Base-by-base conservation (phyloP, 129 eudicot species). In the Chrysanthemum seticuspe region DNA sequence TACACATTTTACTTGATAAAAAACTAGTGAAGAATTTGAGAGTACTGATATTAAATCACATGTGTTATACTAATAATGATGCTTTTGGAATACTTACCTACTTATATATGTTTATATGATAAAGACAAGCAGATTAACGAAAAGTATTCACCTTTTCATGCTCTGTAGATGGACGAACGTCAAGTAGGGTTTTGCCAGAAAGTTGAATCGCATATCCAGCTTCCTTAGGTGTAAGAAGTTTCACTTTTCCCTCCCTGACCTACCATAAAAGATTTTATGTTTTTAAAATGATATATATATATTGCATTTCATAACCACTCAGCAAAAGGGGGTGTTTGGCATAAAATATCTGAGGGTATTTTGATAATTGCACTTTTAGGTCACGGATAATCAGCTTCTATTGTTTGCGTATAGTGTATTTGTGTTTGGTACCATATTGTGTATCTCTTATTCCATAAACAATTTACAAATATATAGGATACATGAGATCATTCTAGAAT, bases 121-220 rank as follows among this genome's bases (percentile, higher is more conserved):
- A 14, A 53, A 4, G 68, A 47, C 13, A 65, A 65, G n/a, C 53
- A 61, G 64, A 11, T 50, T 19, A 56, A 65, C 15, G 61, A 70
- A 73, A 1, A 12, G 8, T 13, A 76, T 14, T 74, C 73, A 95
- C 99, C 96, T 95, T 95, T 74, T 88, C 74, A 74, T 81, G 94
- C 84, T 95, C 99, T 3, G 78, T 85, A 48, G 90, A 74, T 31
- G 99, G 99, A 51, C 97, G 97, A 61, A 95, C 97, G 67, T 95
- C 99, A 12, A 95, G 96, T 18, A 95, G 75, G 27, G 88, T 85
- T 82, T 83, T 95, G 59, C 87, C 83, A 8, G 94, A 86, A 68
- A 95, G 94, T 82, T 90, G 97, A 76, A 88, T 85, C 21, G 97
- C 99, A 77, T 95, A 95, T 23, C 99, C 99, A 81, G 97, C 99